These are phyloP conservation scores for Gonium pectorale DNA, from an alignment of 139 green algal genomes.

Conservation along the genomic window DNA sequence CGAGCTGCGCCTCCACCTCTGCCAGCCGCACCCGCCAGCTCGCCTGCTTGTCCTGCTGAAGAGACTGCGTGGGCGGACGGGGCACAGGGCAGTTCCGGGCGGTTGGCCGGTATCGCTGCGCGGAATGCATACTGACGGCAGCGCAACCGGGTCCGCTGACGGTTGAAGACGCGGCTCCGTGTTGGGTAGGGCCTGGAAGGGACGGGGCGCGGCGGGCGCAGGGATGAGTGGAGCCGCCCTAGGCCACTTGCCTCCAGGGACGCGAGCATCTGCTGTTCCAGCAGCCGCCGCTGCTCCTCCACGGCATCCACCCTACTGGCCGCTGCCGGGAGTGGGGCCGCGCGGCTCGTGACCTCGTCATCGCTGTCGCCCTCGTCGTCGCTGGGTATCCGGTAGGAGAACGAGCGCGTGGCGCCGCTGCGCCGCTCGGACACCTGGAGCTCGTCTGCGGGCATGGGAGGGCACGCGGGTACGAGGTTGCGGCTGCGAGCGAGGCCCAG, in stretches of 20 bases:
- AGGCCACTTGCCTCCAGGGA: conserved; percentile 19
- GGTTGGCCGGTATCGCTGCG: too few relatives aligned
- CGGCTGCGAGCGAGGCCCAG: too few relatives aligned
- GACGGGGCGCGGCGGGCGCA: too few relatives aligned
- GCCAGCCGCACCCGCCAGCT: conserved; percentile 7
- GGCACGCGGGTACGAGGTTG: too few relatives aligned
- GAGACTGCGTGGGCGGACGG: not conserved
- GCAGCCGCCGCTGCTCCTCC: not conserved
- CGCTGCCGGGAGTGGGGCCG: too few relatives aligned
- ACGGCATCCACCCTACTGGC: not conserved
- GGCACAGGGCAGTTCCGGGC: not conserved
- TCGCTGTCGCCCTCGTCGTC: conserved; percentile 21
- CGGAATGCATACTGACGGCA: too few relatives aligned
- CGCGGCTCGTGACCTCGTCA: not conserved
- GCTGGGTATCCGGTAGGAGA: conserved; percentile 24
- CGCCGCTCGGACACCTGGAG: not conserved
- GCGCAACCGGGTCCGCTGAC: too few relatives aligned
- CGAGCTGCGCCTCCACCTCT: conserved; percentile 29
- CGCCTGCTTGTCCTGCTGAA: not conserved
- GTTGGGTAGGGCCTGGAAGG: too few relatives aligned
- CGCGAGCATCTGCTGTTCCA: conserved; percentile 26
- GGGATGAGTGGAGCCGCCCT: too few relatives aligned
- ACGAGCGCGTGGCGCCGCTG: not conserved
- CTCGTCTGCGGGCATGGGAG: conserved; percentile 31
- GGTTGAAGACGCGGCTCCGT: too few relatives aligned